Conservation (phyloP, 192 early-diverging fungal genomes). For the Dissophora ornata region DNA sequence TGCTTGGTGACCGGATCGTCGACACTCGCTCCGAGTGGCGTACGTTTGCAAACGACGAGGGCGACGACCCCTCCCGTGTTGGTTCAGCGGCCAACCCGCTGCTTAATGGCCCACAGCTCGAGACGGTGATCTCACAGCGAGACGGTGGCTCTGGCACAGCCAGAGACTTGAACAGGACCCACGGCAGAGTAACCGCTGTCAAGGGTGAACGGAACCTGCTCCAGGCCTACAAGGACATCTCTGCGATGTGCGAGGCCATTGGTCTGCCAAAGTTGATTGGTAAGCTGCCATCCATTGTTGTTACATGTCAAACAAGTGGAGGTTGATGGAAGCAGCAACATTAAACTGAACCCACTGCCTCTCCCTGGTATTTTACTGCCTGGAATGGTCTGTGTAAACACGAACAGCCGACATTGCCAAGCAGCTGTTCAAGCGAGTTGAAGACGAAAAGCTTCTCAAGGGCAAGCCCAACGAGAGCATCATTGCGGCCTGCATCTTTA, state of each 20-base stretch:
- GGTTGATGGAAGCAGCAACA: no score
- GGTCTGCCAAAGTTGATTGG: conserved; percentile 77
- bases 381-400: no score
- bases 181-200: conserved; percentile 75
- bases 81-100: conserved; percentile 84
- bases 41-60: conserved; percentile 92
- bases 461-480: conserved; percentile 87
- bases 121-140: conserved; percentile 82
- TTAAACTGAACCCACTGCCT: no score
- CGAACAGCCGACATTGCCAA: conserved; percentile 83
- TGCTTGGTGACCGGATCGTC: conserved; percentile 89
- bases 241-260: conserved; percentile 83
- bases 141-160: conserved; percentile 82
- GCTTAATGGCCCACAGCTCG: conserved; percentile 81
- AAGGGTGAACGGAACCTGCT: conserved; percentile 81
- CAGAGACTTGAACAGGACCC: conserved; percentile 76
- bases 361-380: no score
- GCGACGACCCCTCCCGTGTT: conserved; percentile 91
- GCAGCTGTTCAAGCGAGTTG: conserved; percentile 87
- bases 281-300: conserved; percentile 1
- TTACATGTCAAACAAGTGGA: background rate
- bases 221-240: conserved; percentile 81
- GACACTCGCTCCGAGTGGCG: conserved; percentile 98
- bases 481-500: conserved; percentile 92
- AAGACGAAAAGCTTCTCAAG: conserved; percentile 82